phyloP scores from a whole-genome alignment of 2,329 filamentous ascomycete genomes.

The Cadophora luteo-olivacea region DNA sequence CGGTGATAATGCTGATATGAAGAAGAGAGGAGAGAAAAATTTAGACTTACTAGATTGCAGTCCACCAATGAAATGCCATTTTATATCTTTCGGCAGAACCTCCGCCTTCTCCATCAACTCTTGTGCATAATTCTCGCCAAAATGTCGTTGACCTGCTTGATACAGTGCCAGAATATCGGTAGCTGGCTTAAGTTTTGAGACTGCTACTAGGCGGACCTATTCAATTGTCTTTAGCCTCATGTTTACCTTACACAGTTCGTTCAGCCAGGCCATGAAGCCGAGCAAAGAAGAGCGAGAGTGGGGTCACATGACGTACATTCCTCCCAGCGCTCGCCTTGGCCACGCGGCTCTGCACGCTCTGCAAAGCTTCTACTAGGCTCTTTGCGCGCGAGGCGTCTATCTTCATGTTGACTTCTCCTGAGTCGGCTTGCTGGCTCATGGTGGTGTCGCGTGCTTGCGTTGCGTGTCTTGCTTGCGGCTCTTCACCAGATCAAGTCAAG shows the following conservation, averaged over 20 bases:
- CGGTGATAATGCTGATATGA: not conserved
- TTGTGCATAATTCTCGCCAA: constrained; percentile 96
- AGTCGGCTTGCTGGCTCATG: constrained; percentile 11
- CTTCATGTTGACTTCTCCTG: constrained; percentile 55
- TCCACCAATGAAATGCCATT: constrained; percentile 97
- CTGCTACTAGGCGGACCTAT: constrained; percentile 86
- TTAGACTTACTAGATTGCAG: constrained; percentile 72
- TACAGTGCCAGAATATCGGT: constrained; percentile 89
- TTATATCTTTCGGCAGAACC: constrained; percentile 76
- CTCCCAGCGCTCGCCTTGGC: constrained; percentile 58
- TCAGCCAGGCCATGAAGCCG: not conserved
- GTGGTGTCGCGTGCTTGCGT: constrained; percentile 9
- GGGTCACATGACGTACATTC: constrained; percentile 53
- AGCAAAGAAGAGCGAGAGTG: not conserved
- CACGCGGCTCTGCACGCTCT: constrained; percentile 64
- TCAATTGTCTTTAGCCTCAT: constrained; percentile 29
- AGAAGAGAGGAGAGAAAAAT: not conserved
- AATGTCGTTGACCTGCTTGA: constrained; percentile 71
- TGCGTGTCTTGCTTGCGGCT: not conserved
- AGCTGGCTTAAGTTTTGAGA: constrained; percentile 94
- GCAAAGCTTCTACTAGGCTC: constrained; percentile 67
- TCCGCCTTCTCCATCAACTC: constrained; percentile 87
- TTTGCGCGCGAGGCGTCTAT: constrained; percentile 67
- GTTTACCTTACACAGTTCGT: not conserved
- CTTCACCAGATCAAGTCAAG: not conserved